phyloP scores from a whole-genome alignment of 1,284 basidiomycete genomes.

The Trametes sp. region DNA sequence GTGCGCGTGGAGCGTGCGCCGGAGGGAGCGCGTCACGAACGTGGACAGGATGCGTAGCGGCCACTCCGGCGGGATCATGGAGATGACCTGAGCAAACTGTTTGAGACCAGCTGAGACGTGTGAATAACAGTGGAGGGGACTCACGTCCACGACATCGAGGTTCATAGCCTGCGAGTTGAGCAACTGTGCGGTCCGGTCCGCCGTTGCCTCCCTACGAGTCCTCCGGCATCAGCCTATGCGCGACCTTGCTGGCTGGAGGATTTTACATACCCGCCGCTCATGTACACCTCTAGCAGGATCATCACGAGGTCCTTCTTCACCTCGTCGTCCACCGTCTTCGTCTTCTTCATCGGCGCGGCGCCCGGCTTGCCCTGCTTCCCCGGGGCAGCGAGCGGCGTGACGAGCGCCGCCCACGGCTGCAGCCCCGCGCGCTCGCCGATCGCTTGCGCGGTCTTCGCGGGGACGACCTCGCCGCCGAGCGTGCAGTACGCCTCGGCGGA shows the following conservation, averaged over 20 bases:
- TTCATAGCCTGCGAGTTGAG: constrained; percentile 83
- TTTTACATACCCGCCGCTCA: constrained; percentile 69
- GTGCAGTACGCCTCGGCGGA: constrained; percentile 87
- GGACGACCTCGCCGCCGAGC: constrained; percentile 74
- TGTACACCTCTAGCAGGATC: constrained; percentile 82
- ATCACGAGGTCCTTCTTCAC: constrained; percentile 68
- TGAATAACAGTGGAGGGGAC: constrained; percentile 33
- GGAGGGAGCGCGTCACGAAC: constrained; percentile 81
- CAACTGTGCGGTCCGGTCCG: constrained; percentile 67
- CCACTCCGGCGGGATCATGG: constrained; percentile 79
- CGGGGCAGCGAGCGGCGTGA: constrained; percentile 41
- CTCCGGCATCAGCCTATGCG: constrained; percentile 8
- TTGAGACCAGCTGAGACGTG: background rate
- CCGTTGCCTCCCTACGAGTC: constrained; percentile 51
- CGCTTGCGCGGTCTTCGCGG: constrained; percentile 62
- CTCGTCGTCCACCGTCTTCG: constrained; percentile 58
- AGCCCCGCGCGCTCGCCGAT: constrained; percentile 61
- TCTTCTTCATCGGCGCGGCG: constrained; percentile 42
- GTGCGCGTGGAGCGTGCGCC: constrained; percentile 73
- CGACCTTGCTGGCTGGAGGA: background rate
- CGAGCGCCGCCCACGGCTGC: constrained; percentile 62
- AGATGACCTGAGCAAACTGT: constrained; percentile 62
- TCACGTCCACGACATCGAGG: constrained; percentile 79
- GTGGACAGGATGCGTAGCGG: constrained; percentile 74
- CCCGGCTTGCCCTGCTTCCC: constrained; percentile 32